Evolutionary conservation across 1,139 yeast species (phyloP), one percentile per base, ranked within the genome.

Genomic region (Nakaseomyces bracarensis): DNA sequence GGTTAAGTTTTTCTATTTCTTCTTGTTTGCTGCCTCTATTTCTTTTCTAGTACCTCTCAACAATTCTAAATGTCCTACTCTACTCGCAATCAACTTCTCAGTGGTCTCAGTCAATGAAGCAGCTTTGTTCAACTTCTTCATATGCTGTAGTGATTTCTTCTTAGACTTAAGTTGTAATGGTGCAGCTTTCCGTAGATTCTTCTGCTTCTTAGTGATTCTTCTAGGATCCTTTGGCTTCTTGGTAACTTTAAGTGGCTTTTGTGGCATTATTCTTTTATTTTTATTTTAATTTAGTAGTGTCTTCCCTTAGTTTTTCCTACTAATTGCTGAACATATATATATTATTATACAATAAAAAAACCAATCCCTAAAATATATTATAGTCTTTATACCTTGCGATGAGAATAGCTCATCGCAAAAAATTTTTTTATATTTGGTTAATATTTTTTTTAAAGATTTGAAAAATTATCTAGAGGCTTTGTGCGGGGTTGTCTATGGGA

Each of bases 61-160:
- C 40, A 91, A 62, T 65, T 91, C 98, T 55, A 91, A 71, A 64
- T 91, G 97, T n/a, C 98, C 98, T 3, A 89, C 96, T 62, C 91
- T 75, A 43, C 93, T 72, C 2, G 96, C 81, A 52, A 89, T 77
- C 49, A 86, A 71, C 65, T 77, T 85, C 64, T 91, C 98, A 1
- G 97, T 89, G 15, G 79, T 72, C 2, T 72, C 65, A 43, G 82
- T 74, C 51, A 84, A 71, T 19, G 85, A 81, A 21, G 63, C 58
- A 3, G 81, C 77, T 44, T 75, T 73, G 55, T 79, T 89, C 47
- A 75, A 63, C 57, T 82, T 82, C 44, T 79, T 69, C 49, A 83
- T 67, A 45, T 68, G 65, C 8, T 65, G 65, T 30, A 75, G 75
- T 13, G 67, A 65, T 42, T 71, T 65, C 58, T 78, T 82, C 62